Evolutionary conservation across 2,329 filamentous ascomycete species (phyloP), one percentile per base, ranked within the genome.

Genomic region (Exophiala sideris): DNA sequence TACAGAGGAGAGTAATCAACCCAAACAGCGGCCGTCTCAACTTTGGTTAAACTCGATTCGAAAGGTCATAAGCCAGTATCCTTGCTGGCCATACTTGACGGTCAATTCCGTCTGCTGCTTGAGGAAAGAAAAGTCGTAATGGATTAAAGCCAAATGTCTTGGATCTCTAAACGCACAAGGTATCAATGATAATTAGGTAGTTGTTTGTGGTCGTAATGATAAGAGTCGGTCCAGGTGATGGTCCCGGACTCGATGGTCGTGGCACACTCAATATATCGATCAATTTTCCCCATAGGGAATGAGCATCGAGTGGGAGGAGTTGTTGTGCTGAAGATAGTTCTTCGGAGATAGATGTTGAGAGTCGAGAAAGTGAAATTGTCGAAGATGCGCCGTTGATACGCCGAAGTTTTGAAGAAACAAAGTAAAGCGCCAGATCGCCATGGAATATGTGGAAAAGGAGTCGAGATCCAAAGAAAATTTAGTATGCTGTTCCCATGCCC

Each of bases 401-500:
- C 24, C 24, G 21, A 48, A 45, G 14, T 10, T 32, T 14, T 34
- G 36, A 48, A 42, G 32, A 56, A 45, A 46, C 40, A 36, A 38
- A 12, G 36, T 47, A 9, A 9, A 52, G 55, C 51, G 48, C 54
- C 54, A 39, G 41, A 33, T 34, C 41, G 32, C 34, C 41, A 39
- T 39, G 14, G 50, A 24, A 18, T 16, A 33, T 34, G 33, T 50
- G 6, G 41, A 18, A 47, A 52, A 56, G 18, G 32, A 50, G 45
- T 47, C 16, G 29, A 24, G 41, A 41, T 29, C 8, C n/a, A 20
- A 38, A 34, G 34, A 18, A 36, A 46, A 21, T 45, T 62, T 50
- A 64, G 32, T 64, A 62, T 35, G 58, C 46, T 41, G 58, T 46
- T 39, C 54, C 62, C 56, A 64, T 62, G 47, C 50, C 58, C 51